Base-by-base conservation (phyloP, 305 asterid genomes). In the Fraxinus baroniana region DNA sequence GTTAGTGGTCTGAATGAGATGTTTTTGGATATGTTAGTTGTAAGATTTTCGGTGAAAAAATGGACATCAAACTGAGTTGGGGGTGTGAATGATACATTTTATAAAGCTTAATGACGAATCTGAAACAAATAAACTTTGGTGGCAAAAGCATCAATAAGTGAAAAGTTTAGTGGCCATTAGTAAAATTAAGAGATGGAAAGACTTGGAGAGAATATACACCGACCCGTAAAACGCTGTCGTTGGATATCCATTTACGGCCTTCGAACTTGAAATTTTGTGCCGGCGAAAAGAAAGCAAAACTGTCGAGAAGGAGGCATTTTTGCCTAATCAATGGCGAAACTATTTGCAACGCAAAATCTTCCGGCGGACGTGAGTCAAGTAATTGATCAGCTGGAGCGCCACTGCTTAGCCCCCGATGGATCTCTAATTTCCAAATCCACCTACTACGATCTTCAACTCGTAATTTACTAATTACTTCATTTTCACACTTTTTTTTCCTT, bases 321-420 rank as follows among this genome's bases (percentile, higher is more conserved):
- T 28, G 8, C 32, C 62, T 35, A 3, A 74, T 70, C 62, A 52
- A 89, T 90, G 94, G 89, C 94, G 85, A 90, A 85, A 66, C 79
- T 89, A 26, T 89, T 85, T 46, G 92, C 90, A 4, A 85, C 90
- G 3, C 94, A 90, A 46, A 90, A 89, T 87, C 88, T 93, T 22
- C 91, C 93, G 83, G 89, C 92, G 26, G 96, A 93, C 79, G 92
- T 92, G 81, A 85, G 75, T 72, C 94, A 90, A 85, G 81, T 95
- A 85, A 88, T 93, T 82, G 99, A 95, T 85, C 99, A 94, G 90
- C 89, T 95, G 78, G 99, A 95, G 86, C 95, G 98, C 80, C 98
- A 94, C 81, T 95, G 95, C 85, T 90, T 95, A 89, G 95, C 99
- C 24, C 97, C 98, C 30, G 99, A 94, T 81, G 98, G 96, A 79